Base-by-base conservation (phyloP, 2,329 filamentous ascomycete species). In the Aotearoamyces nothofagi region DNA sequence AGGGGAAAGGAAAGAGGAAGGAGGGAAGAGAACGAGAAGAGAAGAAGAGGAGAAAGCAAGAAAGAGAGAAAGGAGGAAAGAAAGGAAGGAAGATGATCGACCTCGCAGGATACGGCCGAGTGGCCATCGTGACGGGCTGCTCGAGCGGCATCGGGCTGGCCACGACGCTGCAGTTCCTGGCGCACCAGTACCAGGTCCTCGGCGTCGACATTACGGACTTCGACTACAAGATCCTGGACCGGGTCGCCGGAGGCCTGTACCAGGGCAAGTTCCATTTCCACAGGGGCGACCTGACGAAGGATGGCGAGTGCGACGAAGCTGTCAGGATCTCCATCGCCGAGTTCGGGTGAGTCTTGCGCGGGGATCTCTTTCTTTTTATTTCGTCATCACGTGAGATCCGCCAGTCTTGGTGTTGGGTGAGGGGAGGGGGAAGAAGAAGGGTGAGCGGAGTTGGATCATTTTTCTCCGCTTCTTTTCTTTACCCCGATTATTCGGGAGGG, bases 111-210 rank as follows among this genome's bases (percentile, higher is more conserved):
- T 8, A 22, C 8, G 19, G 19, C 19, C 43, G 42, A 19, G 42
- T 48, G n/a, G 46, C 47, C 15, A 31, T 51, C 25, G 32, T 51
- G 11, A 51, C 47, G 1, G 47, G 47, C 5, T 49, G 47, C 31
- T 35, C 44, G 4, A 50, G 43, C 14, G 50, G 51, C 20, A 47
- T 54, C 20, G 50, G 51, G 10, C 43, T 53, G 1, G 46, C 49
- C 5, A 49, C 46, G 10, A 43, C 47, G 1, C 44, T 48, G 34
- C 39, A 49, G 1, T 47, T 53, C 7, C 42, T 10, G 32, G 35
- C 3, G 31, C 43, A 49, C 17, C 43, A 49, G 29, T 52, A 48
- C 32, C 32, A 38, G 10, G 49, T 53, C 11, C 42, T 46, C 17
- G 49, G 48, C 0, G 39, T 53, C 2, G 49, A 53, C 35, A 31